Conservation (phyloP, 306 rosid genomes). For the Gastrolobium bilobum region DNA sequence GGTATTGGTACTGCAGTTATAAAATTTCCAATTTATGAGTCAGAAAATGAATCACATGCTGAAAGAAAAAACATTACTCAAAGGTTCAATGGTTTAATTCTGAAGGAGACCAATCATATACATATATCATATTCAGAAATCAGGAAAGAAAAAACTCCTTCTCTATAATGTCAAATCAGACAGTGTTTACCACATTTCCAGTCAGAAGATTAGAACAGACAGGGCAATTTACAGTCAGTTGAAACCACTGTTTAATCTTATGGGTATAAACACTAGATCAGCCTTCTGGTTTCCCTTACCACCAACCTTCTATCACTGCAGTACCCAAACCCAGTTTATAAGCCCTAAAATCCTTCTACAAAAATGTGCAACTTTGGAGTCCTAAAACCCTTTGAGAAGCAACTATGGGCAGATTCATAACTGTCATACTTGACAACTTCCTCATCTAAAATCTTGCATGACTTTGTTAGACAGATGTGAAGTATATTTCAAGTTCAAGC, state of each 20-base stretch:
- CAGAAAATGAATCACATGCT: not conserved
- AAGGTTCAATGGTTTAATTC: not conserved
- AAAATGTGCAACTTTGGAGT: not conserved
- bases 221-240: not conserved
- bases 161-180: too few species aligned
- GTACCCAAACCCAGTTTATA: not conserved
- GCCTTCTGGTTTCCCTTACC: not conserved
- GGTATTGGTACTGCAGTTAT: not conserved
- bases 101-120: not conserved
- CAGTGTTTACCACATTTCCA: conserved; percentile 4
- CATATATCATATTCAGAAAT: too few species aligned
- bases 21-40: conserved; percentile 18
- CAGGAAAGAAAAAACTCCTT: too few species aligned
- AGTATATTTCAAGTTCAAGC: conserved; percentile 6
- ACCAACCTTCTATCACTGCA: not conserved
- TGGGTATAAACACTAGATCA: not conserved
- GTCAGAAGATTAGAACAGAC: not conserved
- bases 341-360: not conserved
- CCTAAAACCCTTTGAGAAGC: not conserved
- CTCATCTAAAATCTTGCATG: not conserved
- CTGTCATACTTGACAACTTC: not conserved
- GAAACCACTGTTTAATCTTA: not conserved
- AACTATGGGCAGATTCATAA: not conserved
- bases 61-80: not conserved
- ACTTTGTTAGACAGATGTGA: not conserved